A percentile compares a stretch with the other conserved stretches of the same genome.
These are phyloP conservation scores for Pelargonium fulgidum DNA, from an alignment of 441 rosid species.

Conservation along the genomic window DNA sequence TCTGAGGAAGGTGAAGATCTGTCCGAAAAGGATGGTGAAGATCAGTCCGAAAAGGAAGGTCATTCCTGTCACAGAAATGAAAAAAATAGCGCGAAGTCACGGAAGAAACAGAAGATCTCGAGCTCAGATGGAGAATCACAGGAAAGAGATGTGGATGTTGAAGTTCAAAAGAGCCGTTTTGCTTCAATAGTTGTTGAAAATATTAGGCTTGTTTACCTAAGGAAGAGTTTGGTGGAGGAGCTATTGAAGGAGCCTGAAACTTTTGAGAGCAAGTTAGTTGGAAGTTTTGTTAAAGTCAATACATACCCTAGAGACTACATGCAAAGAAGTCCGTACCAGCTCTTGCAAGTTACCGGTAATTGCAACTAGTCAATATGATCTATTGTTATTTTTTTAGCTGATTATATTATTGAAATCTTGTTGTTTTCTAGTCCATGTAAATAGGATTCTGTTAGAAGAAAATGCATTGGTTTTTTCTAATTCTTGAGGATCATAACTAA, in stretches of 20 bases:
- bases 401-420: too few species aligned
- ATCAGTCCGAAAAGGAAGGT: conserved; percentile 13
- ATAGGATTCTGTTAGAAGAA: too few species aligned
- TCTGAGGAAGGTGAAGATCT: conserved; percentile 13
- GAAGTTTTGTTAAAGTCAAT: conserved; percentile 62
- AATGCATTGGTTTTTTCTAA: too few species aligned
- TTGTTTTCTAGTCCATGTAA: too few species aligned
- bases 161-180: conserved; percentile 28
- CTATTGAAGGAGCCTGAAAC: conserved; percentile 31
- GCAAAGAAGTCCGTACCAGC: conserved; percentile 32
- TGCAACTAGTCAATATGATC: not conserved
- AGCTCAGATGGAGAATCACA: conserved; percentile 4
- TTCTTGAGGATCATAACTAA: too few species aligned
- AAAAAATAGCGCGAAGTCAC: not conserved
- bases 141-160: conserved; percentile 13
- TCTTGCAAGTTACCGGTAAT: conserved; percentile 53
- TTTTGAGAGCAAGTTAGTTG: conserved; percentile 43
- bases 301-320: conserved; percentile 29
- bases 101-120: conserved; percentile 18
- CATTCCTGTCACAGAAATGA: not conserved
- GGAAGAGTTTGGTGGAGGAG: conserved; percentile 44
- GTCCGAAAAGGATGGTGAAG: conserved; percentile 13
- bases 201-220: conserved; percentile 47
- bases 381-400: too few species aligned
- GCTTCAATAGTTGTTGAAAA: conserved; percentile 40